A percentile compares a stretch with the other conserved stretches of the same genome.
These are phyloP conservation scores for Fragaria ananassa DNA, from an alignment of 306 rosid species.

Conservation along the genomic window DNA sequence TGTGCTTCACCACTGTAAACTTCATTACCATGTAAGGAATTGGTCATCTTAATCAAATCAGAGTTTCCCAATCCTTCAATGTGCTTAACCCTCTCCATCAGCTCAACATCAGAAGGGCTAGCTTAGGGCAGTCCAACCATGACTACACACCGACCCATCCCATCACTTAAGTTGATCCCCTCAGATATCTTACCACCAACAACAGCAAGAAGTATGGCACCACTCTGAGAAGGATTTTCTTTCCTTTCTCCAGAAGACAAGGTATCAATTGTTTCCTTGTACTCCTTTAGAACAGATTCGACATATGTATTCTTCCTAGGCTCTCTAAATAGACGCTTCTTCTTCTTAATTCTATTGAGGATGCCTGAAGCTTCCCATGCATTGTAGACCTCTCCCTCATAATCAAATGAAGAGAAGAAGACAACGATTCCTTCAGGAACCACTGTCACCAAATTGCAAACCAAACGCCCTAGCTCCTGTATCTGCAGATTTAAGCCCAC, in stretches of 20 bases:
- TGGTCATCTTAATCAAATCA: slow-evolving; percentile 31
- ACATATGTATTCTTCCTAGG: slow-evolving; percentile 79
- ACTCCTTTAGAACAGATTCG: slow-evolving; percentile 76
- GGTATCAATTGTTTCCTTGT: slow-evolving; percentile 57
- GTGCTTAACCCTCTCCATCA: slow-evolving; percentile 86
- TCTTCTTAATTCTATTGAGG: slow-evolving; percentile 72
- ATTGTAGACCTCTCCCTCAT: slow-evolving; percentile 69
- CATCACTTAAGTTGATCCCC: slow-evolving; percentile 97
- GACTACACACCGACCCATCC: slow-evolving; percentile 90
- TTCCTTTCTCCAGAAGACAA: slow-evolving; percentile 38
- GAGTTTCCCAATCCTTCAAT: slow-evolving; percentile 64
- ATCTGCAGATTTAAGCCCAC: slow-evolving; percentile 50
- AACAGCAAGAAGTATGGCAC: slow-evolving; percentile 83
- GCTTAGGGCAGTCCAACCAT: slow-evolving; percentile 98
- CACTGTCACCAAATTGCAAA: slow-evolving; percentile 72
- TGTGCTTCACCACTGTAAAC: slow-evolving; percentile 43
- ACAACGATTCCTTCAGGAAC: slow-evolving; percentile 91
- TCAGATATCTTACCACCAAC: slow-evolving; percentile 96
- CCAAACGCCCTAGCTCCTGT: slow-evolving; percentile 72
- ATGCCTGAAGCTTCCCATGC: slow-evolving; percentile 80
- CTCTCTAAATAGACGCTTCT: slow-evolving; percentile 79
- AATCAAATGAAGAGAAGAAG: slow-evolving; percentile 94
- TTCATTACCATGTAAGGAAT: slow-evolving; percentile 32
- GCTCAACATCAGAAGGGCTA: slow-evolving; percentile 80
- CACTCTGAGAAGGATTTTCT: slow-evolving; percentile 41